Evolutionary conservation across 768 basidiomycete genomes (phyloP).

Genomic region (Phanerochaete carnosa): DNA sequence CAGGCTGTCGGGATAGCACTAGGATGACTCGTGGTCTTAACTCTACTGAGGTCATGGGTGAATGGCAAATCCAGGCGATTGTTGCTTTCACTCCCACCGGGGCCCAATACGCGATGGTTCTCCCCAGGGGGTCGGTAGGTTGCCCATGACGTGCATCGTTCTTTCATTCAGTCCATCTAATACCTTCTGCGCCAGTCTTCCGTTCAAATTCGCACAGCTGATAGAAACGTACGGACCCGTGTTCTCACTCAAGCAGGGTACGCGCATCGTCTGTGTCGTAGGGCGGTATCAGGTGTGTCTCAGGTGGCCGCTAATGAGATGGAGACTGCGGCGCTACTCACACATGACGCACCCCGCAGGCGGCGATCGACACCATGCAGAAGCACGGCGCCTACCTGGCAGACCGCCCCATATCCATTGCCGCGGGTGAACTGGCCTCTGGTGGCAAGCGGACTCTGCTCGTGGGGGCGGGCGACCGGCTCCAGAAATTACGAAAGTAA

Average conservation of each 20-base stretch:
- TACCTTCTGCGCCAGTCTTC: background rate
- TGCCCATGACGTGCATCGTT: background rate
- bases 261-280: conserved; percentile 3
- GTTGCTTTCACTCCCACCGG: background rate
- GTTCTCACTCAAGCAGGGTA: conserved; percentile 11
- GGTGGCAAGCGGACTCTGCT: conserved; percentile 31
- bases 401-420: conserved; percentile 34
- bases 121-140: conserved; percentile 1
- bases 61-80: background rate
- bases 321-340: conserved; percentile 12
- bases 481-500: conserved; percentile 28
- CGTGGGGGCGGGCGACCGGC: conserved; percentile 24
- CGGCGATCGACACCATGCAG: conserved; percentile 38
- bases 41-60: background rate
- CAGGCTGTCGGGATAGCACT: background rate
- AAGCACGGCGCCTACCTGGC: conserved; percentile 33
- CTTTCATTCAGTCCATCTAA: background rate
- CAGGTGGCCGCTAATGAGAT: too few species aligned
- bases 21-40: background rate
- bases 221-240: conserved; percentile 13
- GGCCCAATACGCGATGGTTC: background rate
- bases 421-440: conserved; percentile 32
- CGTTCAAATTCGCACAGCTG: conserved; percentile 5
- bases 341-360: conserved; percentile 20
- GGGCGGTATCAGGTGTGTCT: conserved; percentile 7